Percentiles rank a stretch among this genome's conserved stretches.
Evolutionary conservation across 2,329 filamentous ascomycete genomes (phyloP).

Genomic region (Xylariaceae sp.): DNA sequence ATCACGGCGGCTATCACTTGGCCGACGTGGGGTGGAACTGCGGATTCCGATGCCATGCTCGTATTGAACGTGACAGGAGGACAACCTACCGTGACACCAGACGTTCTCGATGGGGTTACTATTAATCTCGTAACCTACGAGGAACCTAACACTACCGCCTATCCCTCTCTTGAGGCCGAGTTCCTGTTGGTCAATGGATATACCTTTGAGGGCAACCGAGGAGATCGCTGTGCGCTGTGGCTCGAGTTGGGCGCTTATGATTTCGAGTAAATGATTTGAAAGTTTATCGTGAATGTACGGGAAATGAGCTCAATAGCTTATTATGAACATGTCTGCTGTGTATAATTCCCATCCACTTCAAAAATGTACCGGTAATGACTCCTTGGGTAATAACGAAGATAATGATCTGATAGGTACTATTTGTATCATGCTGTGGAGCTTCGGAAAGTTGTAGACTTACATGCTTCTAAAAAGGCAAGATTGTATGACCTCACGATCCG

Average conservation of each 20-base stretch:
- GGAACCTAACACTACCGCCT: slow-evolving; percentile 9
- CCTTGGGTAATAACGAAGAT: background rate
- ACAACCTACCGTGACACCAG: slow-evolving; percentile 13
- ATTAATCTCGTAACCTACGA: slow-evolving; percentile 28
- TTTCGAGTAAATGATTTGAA: slow-evolving; percentile 6
- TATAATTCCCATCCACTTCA: no score
- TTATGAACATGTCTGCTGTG: slow-evolving; percentile 2
- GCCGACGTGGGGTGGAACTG: slow-evolving; percentile 32
- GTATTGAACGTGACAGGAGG: slow-evolving; percentile 47
- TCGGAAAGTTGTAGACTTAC: no score
- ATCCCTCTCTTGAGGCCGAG: slow-evolving; percentile 20
- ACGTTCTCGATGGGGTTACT: slow-evolving; percentile 17
- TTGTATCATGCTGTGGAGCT: no score
- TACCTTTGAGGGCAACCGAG: slow-evolving; percentile 46
- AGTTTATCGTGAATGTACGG: background rate
- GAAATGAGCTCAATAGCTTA: background rate
- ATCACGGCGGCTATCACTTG: slow-evolving; percentile 32
- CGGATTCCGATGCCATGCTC: slow-evolving; percentile 34
- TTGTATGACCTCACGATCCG: no score
- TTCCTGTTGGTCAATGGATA: slow-evolving; percentile 40
- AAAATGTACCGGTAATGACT: no score
- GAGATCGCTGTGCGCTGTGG: slow-evolving; percentile 45
- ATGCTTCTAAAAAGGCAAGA: no score
- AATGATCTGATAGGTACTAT: no score
- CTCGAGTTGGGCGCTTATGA: slow-evolving; percentile 20